Conservation (phyloP, 192 early-diverging fungal genomes). For the Gaertneriomyces semiglobifer region DNA sequence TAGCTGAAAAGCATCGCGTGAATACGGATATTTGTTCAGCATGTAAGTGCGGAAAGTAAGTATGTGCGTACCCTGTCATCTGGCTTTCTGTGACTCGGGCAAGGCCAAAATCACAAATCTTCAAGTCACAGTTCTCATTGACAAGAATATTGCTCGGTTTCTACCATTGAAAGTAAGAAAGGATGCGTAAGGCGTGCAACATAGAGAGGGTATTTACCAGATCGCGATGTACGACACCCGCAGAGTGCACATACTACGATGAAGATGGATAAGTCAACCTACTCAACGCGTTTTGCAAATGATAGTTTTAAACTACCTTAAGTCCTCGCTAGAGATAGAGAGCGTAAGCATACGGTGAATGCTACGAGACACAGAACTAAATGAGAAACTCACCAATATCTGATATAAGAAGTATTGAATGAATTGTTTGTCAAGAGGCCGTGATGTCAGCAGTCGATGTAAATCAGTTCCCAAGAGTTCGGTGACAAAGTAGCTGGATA, state of each 20-base stretch:
- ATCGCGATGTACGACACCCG: conserved; percentile 93
- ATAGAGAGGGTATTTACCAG: conserved; percentile 49
- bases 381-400: conserved; percentile 53
- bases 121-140: conserved; percentile 97
- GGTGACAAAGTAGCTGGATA: conserved; percentile 81
- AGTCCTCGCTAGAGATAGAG: conserved; percentile 8
- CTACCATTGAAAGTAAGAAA: conserved; percentile 24
- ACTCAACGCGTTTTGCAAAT: no score
- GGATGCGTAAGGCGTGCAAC: background rate
- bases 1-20: conserved; percentile 46
- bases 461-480: conserved; percentile 94
- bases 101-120: conserved; percentile 97
- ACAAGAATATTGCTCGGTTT: conserved; percentile 96
- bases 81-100: conserved; percentile 91
- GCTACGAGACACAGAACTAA: background rate
- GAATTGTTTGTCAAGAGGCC: conserved; percentile 90
- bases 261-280: no score
- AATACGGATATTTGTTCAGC: conserved; percentile 9
- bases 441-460: conserved; percentile 82
- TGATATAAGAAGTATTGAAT: conserved; percentile 99
- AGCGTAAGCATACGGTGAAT: background rate
- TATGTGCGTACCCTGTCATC: conserved; percentile 74
- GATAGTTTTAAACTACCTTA: background rate
- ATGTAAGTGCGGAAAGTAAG: background rate
- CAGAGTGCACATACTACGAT: conserved; percentile 87